Evolutionary conservation across 2,329 filamentous ascomycete species (phyloP).

Genomic region (Cladophialophora chaetospira): DNA sequence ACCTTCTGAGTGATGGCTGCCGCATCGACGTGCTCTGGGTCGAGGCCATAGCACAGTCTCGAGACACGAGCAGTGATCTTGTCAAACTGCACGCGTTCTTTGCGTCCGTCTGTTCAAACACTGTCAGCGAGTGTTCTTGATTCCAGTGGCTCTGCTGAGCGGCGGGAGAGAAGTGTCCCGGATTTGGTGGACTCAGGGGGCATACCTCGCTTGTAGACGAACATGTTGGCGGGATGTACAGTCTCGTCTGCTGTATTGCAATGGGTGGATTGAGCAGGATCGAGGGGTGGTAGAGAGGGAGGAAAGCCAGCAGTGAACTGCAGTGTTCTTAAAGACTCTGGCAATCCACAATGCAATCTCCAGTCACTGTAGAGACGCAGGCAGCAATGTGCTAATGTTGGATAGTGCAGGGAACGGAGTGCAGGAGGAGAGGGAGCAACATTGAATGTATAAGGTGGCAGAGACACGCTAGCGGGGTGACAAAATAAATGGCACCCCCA

Average conservation of each 20-base stretch:
- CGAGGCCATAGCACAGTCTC: conserved; percentile 93
- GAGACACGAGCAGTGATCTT: conserved; percentile 99
- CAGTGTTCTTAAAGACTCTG: conserved; percentile 15
- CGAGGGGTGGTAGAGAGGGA: neutral
- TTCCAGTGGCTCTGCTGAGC: conserved; percentile 3
- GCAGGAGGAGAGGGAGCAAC: conserved; percentile 15
- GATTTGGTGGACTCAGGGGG: conserved; percentile 26
- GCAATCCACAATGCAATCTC: conserved; percentile 3
- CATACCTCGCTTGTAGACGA: conserved; percentile 65
- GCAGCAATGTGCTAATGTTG: conserved; percentile 14
- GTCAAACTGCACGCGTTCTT: conserved; percentile 99
- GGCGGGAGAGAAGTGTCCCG: neutral
- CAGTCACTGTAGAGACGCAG: conserved; percentile 23
- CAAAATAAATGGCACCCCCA: too few relatives aligned
- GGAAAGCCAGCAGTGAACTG: neutral
- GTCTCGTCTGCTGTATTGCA: neutral
- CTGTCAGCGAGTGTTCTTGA: conserved; percentile 21
- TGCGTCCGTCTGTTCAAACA: conserved; percentile 77
- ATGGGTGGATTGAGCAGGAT: conserved; percentile 2
- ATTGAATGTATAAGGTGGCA: conserved; percentile 11
- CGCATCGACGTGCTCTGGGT: conserved; percentile 92
- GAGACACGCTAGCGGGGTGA: too few relatives aligned
- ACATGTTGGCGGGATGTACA: conserved; percentile 47
- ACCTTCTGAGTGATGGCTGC: conserved; percentile 99
- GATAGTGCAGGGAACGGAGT: conserved; percentile 4